phyloP scores from a whole-genome alignment of 1,284 basidiomycete species.

The Puccinia triticina region DNA sequence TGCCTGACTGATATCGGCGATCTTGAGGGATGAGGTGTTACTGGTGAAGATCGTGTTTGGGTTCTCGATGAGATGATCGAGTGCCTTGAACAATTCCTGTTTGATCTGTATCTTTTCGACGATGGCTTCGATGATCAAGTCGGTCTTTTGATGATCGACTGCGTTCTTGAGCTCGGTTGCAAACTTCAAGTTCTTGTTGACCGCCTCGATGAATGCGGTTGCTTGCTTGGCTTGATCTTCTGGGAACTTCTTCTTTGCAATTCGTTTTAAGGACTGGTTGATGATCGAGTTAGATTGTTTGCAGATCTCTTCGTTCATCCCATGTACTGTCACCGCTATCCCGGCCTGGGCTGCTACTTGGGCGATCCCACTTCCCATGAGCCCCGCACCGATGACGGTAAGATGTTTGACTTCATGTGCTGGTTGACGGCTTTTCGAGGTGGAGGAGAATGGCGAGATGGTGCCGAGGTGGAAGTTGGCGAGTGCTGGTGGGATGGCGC shows the following conservation, averaged over 20 bases:
- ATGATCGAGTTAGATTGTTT: conserved; percentile 61
- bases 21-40: conserved; percentile 66
- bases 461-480: neutral
- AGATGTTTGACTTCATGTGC: conserved; percentile 58
- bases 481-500: neutral
- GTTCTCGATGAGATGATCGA: conserved; percentile 64
- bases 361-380: conserved; percentile 66
- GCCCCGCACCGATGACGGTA: conserved; percentile 63
- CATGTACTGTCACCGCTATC: conserved; percentile 55
- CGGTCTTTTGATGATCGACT: conserved; percentile 63
- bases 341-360: conserved; percentile 63
- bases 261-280: conserved; percentile 64
- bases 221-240: conserved; percentile 61
- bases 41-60: conserved; percentile 65
- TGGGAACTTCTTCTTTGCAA: conserved; percentile 64
- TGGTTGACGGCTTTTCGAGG: conserved; percentile 27
- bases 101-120: conserved; percentile 67
- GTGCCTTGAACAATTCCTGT: conserved; percentile 65
- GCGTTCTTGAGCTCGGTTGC: conserved; percentile 60
- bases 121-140: conserved; percentile 68
- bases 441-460: neutral
- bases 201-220: conserved; percentile 63
- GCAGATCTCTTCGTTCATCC: neutral
- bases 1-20: conserved; percentile 64
- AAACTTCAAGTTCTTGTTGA: conserved; percentile 57